Base-by-base conservation (phyloP, 441 rosid genomes). In the Bocquillonia castaneifolia region DNA sequence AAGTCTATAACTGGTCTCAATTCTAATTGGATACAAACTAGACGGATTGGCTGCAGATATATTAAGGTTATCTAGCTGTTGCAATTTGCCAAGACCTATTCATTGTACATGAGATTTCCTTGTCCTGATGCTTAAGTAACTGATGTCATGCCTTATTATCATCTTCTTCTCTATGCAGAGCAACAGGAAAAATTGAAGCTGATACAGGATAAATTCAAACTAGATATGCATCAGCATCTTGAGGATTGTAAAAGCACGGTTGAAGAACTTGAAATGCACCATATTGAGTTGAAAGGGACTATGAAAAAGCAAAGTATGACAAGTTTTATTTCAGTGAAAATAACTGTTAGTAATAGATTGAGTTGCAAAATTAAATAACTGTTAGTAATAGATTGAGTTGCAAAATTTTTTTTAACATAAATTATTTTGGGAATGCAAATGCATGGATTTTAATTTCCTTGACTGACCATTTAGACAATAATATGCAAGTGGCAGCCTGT, bases 271-370 rank as follows among this genome's bases (percentile, higher is more conserved):
- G 93, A 84, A 67, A 77, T 72, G 75, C 68, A 82, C 78, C 86
- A 91, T 63, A 76, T 53, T 70, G 93, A 89, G 61, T 47, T 91
- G 69, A 87, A 83, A 69, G 91, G 84, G 78, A 70, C 77, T 42
- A 57, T 82, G 76, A 89, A 91, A 74, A 88, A 84, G 78, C 95
- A 89, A 87, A 87, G 99, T 93, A 87, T 39, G 87, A 39, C 50
- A 63, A 28, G 56, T 52, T 51, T 32, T 74, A 74, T 22, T 71
- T 39, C 42, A 48, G 44, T 61, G 40, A 55, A 70, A 44, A n/a
- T 39, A 54, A 37, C 56, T 70, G 59, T 59, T 42, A 55, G n/a
- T 13, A 2, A 52, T 53, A 8, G 12, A 60, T n/a, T 36, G 40
- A 42, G 36, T 32, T 50, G 36, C 66, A 29, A 59, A 58, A 10